Evolutionary conservation across 164 flowering plant species (phyloP), one percentile per base, ranked within the genome.

Genomic region (Tetrastigma voinierianum): DNA sequence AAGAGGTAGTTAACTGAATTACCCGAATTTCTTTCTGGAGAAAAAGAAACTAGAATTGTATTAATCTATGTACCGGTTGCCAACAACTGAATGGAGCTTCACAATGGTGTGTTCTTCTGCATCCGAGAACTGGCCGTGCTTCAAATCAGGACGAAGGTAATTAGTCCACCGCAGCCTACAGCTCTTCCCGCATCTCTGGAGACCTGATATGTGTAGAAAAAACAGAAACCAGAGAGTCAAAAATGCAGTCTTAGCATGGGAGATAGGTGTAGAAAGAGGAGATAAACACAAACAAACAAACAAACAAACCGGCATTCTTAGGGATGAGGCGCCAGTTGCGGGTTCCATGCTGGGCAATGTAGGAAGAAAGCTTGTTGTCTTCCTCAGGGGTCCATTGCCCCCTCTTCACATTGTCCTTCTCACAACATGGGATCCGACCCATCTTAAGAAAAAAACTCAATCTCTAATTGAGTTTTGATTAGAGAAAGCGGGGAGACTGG

Each of bases 301-400:
- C n/a, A 61, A 2, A 11, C 19, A 61, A 48, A 90, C 97, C 97
- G 56, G 97, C 99, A 74, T 95, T 91, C 75, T 90, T 92, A 59
- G 99, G 98, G 65, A 92, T 92, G 81, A 90, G 96, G 51, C 99
- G 94, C 97, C 99, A 95, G 69, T 95, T 92, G 9, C 96, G 90
- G 67, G 99, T 92, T 65, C 98, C 96, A 52, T 95, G 95, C 69
- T 89, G 96, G 60, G 98, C 94, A 32, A 92, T 92, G 77, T 95
- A 92, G 18, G 98, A 87, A 43, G 96, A 80, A 19, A 95, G 90
- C 80, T 95, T 95, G 78, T 84, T 89, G 77, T 92, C 98, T 79
- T 95, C 98, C 71, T 95, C 97, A 1, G 98, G 98, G 0, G 97
- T 90, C 99, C 98, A 95, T 64, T 92, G 98, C 1, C 99, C 98